Evolutionary conservation across 164 flowering plant genomes (phyloP).

Genomic region (Nymphaea colorata): DNA sequence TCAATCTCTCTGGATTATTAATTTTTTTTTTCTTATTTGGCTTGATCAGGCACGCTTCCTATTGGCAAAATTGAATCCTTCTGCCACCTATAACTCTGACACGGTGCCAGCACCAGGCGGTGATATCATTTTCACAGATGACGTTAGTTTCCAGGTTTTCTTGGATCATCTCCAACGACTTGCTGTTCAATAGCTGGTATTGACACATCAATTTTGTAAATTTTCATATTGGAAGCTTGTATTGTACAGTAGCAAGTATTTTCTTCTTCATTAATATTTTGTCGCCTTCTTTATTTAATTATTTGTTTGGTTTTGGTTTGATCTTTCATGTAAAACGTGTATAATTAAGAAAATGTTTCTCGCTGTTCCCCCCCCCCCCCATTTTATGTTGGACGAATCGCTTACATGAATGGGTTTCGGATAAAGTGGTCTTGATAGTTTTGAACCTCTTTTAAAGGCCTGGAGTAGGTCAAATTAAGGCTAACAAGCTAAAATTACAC

Average conservation of each 20-base stretch:
- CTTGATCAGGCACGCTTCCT: constrained; percentile 73
- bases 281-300: background rate
- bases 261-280: background rate
- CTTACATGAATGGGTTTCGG: no score
- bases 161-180: constrained; percentile 92
- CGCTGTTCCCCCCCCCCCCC: no score
- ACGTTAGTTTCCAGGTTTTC: constrained; percentile 88
- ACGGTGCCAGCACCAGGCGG: constrained; percentile 45
- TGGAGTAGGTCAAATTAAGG: no score
- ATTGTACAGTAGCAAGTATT: constrained; percentile 23
- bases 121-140: constrained; percentile 85
- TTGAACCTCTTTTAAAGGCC: no score
- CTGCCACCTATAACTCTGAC: constrained; percentile 79
- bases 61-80: constrained; percentile 88
- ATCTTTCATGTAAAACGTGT: no score
- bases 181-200: constrained; percentile 52
- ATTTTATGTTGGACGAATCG: no score
- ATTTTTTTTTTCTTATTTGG: no score
- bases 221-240: constrained; percentile 2
- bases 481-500: no score
- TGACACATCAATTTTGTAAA: constrained; percentile 23
- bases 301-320: background rate
- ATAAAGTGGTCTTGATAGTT: no score
- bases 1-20: background rate
- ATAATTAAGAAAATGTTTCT: no score